Evolutionary conservation across 306 rosid genomes (phyloP).

Genomic region (Malus fusca): DNA sequence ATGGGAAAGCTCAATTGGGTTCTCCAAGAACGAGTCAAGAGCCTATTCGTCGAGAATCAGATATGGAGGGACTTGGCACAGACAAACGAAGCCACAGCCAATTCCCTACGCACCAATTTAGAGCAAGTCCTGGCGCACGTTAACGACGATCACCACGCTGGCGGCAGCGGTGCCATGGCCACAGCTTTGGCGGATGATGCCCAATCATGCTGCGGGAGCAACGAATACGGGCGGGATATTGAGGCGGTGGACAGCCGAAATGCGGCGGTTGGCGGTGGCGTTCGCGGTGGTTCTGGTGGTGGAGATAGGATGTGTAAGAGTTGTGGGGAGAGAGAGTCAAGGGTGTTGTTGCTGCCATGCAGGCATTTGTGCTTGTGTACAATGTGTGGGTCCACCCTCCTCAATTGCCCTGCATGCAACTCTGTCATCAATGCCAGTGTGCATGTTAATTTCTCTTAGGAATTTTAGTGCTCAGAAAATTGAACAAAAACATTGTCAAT

Average conservation of each 20-base stretch:
- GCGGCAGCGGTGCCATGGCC: background rate
- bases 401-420: conserved; percentile 69
- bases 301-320: conserved; percentile 39
- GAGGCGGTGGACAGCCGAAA: conserved; percentile 8
- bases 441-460: conserved; percentile 72
- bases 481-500: conserved; percentile 8
- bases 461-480: background rate
- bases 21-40: conserved; percentile 57
- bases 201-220: conserved; percentile 71
- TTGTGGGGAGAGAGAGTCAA: conserved; percentile 63
- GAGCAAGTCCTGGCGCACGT: conserved; percentile 59
- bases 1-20: conserved; percentile 62
- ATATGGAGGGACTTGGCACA: conserved; percentile 75
- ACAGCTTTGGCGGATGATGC: conserved; percentile 31
- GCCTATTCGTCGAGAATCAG: conserved; percentile 61
- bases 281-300: background rate
- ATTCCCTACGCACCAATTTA: conserved; percentile 52
- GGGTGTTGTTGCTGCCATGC: conserved; percentile 76
- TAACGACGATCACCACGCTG: conserved; percentile 11
- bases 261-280: background rate
- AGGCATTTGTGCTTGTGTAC: conserved; percentile 83
- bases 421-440: conserved; percentile 63
- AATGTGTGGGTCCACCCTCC: conserved; percentile 64
- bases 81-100: conserved; percentile 68
- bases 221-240: background rate